Percentiles rank a stretch among this genome's conserved stretches.
These are phyloP conservation scores for Gautieria morchelliformis DNA, from an alignment of 768 basidiomycete species.

Conservation along the genomic window DNA sequence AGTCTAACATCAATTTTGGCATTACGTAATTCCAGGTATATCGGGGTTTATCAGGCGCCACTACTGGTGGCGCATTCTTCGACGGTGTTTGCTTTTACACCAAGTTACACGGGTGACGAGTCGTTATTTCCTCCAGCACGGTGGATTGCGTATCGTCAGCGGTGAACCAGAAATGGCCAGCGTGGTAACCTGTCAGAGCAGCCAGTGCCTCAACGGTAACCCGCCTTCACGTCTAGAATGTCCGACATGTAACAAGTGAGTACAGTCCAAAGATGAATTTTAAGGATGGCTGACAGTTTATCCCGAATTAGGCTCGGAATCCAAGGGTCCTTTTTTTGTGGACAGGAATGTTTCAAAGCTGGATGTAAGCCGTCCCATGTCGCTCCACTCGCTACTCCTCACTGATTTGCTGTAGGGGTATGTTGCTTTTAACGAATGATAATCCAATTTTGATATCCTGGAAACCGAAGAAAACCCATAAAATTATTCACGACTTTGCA, in stretches of 20 bases:
- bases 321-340: constrained; percentile 82
- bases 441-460: background rate
- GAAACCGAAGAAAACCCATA: constrained; percentile 67
- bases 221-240: constrained; percentile 85
- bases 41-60: no score
- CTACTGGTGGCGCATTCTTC: no score
- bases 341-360: constrained; percentile 93
- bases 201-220: constrained; percentile 66
- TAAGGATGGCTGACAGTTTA: constrained; percentile 10
- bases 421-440: constrained; percentile 1
- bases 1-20: no score
- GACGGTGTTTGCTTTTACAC: no score
- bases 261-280: constrained; percentile 9
- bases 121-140: no score
- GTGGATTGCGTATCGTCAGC: background rate
- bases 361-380: constrained; percentile 54
- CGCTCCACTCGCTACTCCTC: constrained; percentile 9
- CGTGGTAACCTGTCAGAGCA: constrained; percentile 54
- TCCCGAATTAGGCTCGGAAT: constrained; percentile 54
- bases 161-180: constrained; percentile 12
- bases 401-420: constrained; percentile 24
- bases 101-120: no score
- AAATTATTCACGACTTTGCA: constrained; percentile 61
- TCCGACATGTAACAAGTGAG: constrained; percentile 87
- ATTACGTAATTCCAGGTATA: no score